Base-by-base conservation (phyloP, 2,329 filamentous ascomycete species). In the Diaporthe vaccinii region DNA sequence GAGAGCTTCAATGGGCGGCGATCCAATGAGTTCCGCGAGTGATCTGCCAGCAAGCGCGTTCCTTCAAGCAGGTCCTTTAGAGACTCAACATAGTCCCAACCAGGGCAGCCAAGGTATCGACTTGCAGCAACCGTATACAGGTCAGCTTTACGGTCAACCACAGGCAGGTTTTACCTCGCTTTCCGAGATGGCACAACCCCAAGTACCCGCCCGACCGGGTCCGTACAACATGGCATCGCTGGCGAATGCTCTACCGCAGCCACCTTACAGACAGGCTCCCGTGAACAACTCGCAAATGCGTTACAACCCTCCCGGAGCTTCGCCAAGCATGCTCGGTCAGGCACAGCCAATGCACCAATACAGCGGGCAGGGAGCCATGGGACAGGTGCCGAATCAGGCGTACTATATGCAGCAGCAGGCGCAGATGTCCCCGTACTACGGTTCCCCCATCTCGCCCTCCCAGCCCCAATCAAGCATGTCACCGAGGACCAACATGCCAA, bases 151-250 rank as follows among this genome's bases (percentile, higher is more conserved):
- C 76, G 78, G 78, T 25, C 78, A 81, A 25, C 79, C 83, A 5
- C 84, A 85, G 73, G 83, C 86, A 80, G 79, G 83, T 4, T 87
- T 86, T 77, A 81, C 83, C 25, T 80, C 82, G 41, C 87, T 88
- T 73, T 82, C 85, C 77, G 85, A 87, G 73, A 86, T 87, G 83
- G 77, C 82, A 59, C 80, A 82, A 51, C 76, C 76, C 36, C 84
- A 83, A 77, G 81, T 78, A 20, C 78, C 79, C 44, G 74, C 72
- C 31, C 82, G 82, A 55, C 78, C 80, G 44, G 82, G 83, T 6
- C 81, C 84, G 10, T 90, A 87, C 80, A 88, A 87, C 78, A 88
- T 90, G 87, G 81, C 78, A 28, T 77, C 82, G 22, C 85, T 90
- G 83, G 81, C 82, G 41, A 85, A 82, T 77, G 80, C 86, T 67